Percentiles rank a stretch among this genome's conserved stretches.
These are phyloP conservation scores for Xylaria castorea DNA, from an alignment of 495 filamentous ascomycete genomes.

Conservation along the genomic window DNA sequence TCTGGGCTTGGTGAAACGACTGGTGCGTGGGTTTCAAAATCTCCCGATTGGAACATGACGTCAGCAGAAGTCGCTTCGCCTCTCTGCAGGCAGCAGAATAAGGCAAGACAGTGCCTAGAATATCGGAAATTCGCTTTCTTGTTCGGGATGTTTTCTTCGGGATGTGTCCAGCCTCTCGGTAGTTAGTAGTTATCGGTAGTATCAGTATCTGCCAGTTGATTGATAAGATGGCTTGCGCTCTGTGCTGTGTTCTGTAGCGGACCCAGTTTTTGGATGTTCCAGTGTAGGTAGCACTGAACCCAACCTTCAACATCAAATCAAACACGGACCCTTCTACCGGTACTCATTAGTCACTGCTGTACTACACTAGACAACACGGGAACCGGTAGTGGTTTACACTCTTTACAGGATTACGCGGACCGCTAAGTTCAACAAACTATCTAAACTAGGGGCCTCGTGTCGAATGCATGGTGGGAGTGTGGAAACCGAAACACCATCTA, in stretches of 20 bases:
- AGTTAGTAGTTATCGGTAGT: too few relatives aligned
- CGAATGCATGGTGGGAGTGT: background rate
- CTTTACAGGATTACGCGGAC: background rate
- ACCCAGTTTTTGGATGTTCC: background rate
- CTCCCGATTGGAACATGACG: constrained; percentile 15
- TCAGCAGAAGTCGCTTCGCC: background rate
- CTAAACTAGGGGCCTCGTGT: background rate
- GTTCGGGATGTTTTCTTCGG: background rate
- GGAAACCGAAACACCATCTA: background rate
- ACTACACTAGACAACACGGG: background rate
- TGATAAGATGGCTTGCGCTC: background rate
- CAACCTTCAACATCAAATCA: background rate
- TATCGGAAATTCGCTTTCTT: background rate
- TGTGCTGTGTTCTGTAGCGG: background rate
- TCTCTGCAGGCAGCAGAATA: constrained; percentile 1
- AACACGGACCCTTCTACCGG: too few relatives aligned
- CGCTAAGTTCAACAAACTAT: background rate
- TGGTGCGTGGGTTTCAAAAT: background rate
- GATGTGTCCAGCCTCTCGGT: background rate
- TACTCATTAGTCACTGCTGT: background rate
- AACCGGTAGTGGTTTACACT: background rate
- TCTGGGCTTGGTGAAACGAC: constrained; percentile 5
- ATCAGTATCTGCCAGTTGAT: background rate
- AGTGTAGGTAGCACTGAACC: background rate
- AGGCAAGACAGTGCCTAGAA: background rate